These are phyloP conservation scores for Boletus mariae DNA, from an alignment of 1,284 basidiomycete species.

Conservation along the genomic window DNA sequence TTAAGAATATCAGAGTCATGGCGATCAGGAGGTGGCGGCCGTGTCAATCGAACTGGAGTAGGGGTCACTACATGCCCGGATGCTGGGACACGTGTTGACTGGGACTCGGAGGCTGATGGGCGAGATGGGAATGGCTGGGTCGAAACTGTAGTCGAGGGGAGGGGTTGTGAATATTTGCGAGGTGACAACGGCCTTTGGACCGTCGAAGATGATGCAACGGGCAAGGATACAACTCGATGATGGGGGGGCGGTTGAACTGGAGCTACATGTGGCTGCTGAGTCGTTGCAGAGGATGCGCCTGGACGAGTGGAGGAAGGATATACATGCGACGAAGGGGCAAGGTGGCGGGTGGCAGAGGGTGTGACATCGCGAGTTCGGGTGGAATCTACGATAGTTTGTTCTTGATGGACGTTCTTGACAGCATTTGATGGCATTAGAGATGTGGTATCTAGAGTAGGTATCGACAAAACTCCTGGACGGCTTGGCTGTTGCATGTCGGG, in stretches of 20 bases:
- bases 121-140: constrained; percentile 33
- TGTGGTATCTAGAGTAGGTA: constrained; percentile 16
- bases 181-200: constrained; percentile 29
- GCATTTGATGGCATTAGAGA: constrained; percentile 12
- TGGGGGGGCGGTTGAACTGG: constrained; percentile 22
- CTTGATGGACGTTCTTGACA: constrained; percentile 21
- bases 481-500: constrained; percentile 22
- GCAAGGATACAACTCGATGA: constrained; percentile 30
- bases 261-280: constrained; percentile 22
- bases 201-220: constrained; percentile 15
- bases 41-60: constrained; percentile 18
- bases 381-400: constrained; percentile 21
- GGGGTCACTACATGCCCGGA: constrained; percentile 23
- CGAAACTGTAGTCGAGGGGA: constrained; percentile 21
- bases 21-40: constrained; percentile 18
- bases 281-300: constrained; percentile 14
- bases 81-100: constrained; percentile 15
- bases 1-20: constrained; percentile 45
- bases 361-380: constrained; percentile 22
- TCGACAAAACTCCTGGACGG: constrained; percentile 13
- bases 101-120: constrained; percentile 14
- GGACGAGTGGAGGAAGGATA: constrained; percentile 23
- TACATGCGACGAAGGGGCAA: constrained; percentile 22
- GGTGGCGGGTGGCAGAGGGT: constrained; percentile 18
- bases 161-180: constrained; percentile 31